Percentiles rank a stretch among this genome's conserved stretches.
phyloP scores from a whole-genome alignment of 2,329 filamentous ascomycete genomes.

The Metarhizium robertsii region DNA sequence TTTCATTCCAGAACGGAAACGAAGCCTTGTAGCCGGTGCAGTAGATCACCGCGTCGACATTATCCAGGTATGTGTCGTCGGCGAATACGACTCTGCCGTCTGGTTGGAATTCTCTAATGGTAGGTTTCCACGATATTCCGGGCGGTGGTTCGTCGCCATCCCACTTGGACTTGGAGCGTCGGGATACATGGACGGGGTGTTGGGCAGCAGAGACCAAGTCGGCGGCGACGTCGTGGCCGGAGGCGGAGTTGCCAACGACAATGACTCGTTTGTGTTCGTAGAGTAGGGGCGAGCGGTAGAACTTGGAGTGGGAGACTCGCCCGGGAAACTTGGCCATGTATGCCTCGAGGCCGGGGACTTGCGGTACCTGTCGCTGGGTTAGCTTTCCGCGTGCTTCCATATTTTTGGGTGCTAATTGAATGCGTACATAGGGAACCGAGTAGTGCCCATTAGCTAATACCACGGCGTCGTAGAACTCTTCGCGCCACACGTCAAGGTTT shows the following conservation, averaged over 20 bases:
- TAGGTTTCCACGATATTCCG: conserved; percentile 44
- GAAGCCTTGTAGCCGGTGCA: conserved; percentile 34
- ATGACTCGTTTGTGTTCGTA: conserved; percentile 26
- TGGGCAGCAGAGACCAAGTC: conserved; percentile 27
- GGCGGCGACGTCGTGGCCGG: conserved; percentile 29
- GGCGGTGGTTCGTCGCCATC: conserved; percentile 36
- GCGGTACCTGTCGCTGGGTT: conserved; percentile 28
- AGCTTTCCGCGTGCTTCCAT: background rate
- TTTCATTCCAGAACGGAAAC: conserved; percentile 39
- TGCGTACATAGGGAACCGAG: conserved; percentile 33
- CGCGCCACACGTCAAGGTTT: conserved; percentile 43
- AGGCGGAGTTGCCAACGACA: conserved; percentile 35
- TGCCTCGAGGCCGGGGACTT: conserved; percentile 32
- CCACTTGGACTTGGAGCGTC: conserved; percentile 38
- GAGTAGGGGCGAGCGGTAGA: conserved; percentile 28
- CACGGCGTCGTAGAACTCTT: conserved; percentile 38
- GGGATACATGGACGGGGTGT: conserved; percentile 41
- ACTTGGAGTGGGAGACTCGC: conserved; percentile 35
- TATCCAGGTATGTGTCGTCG: conserved; percentile 24
- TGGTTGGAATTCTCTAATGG: conserved; percentile 33
- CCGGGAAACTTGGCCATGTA: conserved; percentile 29
- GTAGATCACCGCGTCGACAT: conserved; percentile 31
- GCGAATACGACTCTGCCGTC: conserved; percentile 34
- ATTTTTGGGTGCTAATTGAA: no score
- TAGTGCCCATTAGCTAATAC: conserved; percentile 35